These are phyloP conservation scores for Achlya hypogyna DNA, from an alignment of 352 stramenopile genomes.

Conservation along the genomic window DNA sequence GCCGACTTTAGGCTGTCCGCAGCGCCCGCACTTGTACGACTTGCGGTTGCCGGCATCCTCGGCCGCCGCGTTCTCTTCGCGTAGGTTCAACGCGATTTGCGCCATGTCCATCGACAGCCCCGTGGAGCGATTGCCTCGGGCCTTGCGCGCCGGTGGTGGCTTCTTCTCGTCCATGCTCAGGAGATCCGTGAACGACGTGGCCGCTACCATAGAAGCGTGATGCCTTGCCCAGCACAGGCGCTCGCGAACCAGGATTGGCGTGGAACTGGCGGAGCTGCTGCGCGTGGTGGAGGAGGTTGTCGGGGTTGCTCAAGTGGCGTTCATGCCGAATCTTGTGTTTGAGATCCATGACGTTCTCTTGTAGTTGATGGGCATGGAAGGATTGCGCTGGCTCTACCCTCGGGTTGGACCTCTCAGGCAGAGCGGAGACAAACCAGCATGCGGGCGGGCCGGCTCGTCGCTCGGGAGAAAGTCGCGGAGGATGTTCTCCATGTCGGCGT, in stretches of 20 bases:
- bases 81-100: constrained; percentile 65
- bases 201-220: background rate
- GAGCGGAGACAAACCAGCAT: background rate
- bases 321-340: constrained; percentile 19
- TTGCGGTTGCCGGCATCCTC: constrained; percentile 50
- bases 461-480: constrained; percentile 5
- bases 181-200: background rate
- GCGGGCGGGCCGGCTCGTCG: background rate
- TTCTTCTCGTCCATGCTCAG: constrained; percentile 8
- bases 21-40: constrained; percentile 81
- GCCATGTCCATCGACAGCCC: constrained; percentile 78
- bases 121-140: constrained; percentile 32
- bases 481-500: constrained; percentile 15
- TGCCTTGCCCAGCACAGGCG: background rate
- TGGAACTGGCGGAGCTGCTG: constrained; percentile 14
- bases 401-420: background rate
- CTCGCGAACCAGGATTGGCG: background rate
- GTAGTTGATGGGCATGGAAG: constrained; percentile 16
- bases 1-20: constrained; percentile 74
- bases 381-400: background rate
- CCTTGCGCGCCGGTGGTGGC: background rate
- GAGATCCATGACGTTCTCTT: constrained; percentile 17
- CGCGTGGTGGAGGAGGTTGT: constrained; percentile 13
- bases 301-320: constrained; percentile 16
- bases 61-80: constrained; percentile 25